Evolutionary conservation across 2,329 filamentous ascomycete genomes (phyloP), one percentile per base, ranked within the genome.

Genomic region (Aspergillus proliferans): DNA sequence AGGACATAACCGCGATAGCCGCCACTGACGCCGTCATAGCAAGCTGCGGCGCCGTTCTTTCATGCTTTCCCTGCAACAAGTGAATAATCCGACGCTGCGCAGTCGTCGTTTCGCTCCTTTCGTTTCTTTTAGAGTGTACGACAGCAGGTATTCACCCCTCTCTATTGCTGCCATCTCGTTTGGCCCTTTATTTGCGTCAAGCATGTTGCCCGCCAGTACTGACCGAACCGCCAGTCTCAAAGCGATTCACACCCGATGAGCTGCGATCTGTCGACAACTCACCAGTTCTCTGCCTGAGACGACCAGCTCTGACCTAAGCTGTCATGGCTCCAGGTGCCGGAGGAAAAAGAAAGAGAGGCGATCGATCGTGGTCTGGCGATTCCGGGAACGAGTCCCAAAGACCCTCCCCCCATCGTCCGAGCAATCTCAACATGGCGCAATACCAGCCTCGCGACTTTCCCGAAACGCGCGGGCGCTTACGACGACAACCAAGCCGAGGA

Each of bases 301-400:
- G 54, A 60, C 49, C 57, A 57, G 59, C 46, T 57, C 52, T 55
- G 53, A 51, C 52, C 10, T 12, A 34, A 58, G 59, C 59, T 57
- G 63, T 54, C 63, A 81, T 81, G 79, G 71, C 76, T 65, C 76
- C 75, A 56, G 67, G 66, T 55, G 67, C 66, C 48, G 68, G 69
- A 55, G 69, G 71, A 47, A 84, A 84, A 72, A 74, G 81, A 53
- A 83, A 83, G 72, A 65, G 72, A 62, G 63, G 60, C 47, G 73
- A 75, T 48, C 64, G 72, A 58, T 66, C 66, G 36, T 74, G 67
- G 63, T 71, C 72, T 39, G 67, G 68, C 47, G 71, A 75, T 51
- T 67, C 67, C 41, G 61, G 61, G 39, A 67, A 68, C 59, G 69
- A 72, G 55, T 59, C 58, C 47, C 60, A 61, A 48, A 67, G 71